phyloP scores from a whole-genome alignment of 768 basidiomycete species.

The Suillus subluteus region DNA sequence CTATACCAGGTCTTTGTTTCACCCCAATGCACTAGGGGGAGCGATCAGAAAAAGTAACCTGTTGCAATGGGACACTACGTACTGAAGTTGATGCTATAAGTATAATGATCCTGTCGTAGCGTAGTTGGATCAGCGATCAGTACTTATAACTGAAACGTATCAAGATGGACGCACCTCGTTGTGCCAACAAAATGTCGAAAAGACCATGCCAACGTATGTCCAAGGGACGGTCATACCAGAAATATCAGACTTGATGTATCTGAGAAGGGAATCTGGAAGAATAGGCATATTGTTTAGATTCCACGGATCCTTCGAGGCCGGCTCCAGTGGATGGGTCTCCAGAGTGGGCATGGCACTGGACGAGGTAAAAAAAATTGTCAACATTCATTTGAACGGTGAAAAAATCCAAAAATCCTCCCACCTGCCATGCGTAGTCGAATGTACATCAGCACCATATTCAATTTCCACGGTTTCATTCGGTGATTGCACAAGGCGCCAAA shows the following conservation, averaged over 20 bases:
- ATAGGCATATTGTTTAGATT: slow-evolving; percentile 98
- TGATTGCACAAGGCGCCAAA: slow-evolving; percentile 95
- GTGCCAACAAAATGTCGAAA: slow-evolving; percentile 99
- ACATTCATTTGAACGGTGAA: slow-evolving; percentile 27
- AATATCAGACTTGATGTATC: slow-evolving; percentile 98
- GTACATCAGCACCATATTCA: slow-evolving; percentile 99
- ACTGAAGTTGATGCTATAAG: slow-evolving; percentile 95
- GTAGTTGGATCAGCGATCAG: slow-evolving; percentile 25
- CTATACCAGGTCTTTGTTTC: slow-evolving; percentile 99
- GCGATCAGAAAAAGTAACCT: slow-evolving; percentile 17
- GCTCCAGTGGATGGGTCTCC: slow-evolving; percentile 88
- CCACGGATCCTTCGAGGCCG: slow-evolving; percentile 92
- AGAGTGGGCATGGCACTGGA: slow-evolving; percentile 91
- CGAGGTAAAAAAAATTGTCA: slow-evolving; percentile 13
- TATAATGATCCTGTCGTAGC: slow-evolving; percentile 85
- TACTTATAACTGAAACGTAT: slow-evolving; percentile 20
- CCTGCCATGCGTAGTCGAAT: slow-evolving; percentile 98
- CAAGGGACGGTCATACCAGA: slow-evolving; percentile 99
- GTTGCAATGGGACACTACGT: slow-evolving; percentile 36
- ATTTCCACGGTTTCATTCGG: slow-evolving; percentile 92
- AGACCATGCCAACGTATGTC: slow-evolving; percentile 99
- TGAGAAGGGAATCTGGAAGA: slow-evolving; percentile 86
- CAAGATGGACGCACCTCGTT: slow-evolving; percentile 70
- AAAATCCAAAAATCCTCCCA: slow-evolving; percentile 40
- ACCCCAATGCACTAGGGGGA: slow-evolving; percentile 89